Evolutionary conservation across 2,329 filamentous ascomycete genomes (phyloP).

Genomic region (Trichophyton verrucosum): DNA sequence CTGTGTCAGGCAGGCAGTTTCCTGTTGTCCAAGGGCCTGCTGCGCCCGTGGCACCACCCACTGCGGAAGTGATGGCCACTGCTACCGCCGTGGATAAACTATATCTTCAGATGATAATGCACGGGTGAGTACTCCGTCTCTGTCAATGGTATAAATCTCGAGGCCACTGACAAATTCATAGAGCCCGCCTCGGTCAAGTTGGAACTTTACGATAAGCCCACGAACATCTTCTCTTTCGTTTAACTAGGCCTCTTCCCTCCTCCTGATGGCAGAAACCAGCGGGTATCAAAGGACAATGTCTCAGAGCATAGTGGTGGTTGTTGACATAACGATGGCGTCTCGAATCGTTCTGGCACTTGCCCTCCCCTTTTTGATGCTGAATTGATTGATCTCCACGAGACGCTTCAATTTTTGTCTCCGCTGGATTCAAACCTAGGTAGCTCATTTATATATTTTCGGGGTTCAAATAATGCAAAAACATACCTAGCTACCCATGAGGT

Average conservation of each 20-base stretch:
- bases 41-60: neutral
- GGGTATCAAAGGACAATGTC: neutral
- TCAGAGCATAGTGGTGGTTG: neutral
- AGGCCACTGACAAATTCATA: neutral
- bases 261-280: neutral
- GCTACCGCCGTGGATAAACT: neutral
- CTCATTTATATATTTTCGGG: neutral
- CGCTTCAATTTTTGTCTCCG: neutral
- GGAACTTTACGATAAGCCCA: neutral
- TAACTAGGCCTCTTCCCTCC: neutral
- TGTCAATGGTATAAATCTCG: neutral
- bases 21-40: constrained; percentile 3
- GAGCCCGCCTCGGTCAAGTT: neutral
- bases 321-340: neutral
- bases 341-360: neutral
- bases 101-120: neutral
- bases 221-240: neutral
- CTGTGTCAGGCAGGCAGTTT: neutral
- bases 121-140: neutral
- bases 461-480: neutral
- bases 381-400: neutral
- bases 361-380: neutral
- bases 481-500: neutral
- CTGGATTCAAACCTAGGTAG: neutral
- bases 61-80: constrained; percentile 2